A percentile compares a stretch with the other conserved stretches of the same genome.
Conservation (phyloP, 345 rosid genomes). For the Lagerstroemia speciosa region DNA sequence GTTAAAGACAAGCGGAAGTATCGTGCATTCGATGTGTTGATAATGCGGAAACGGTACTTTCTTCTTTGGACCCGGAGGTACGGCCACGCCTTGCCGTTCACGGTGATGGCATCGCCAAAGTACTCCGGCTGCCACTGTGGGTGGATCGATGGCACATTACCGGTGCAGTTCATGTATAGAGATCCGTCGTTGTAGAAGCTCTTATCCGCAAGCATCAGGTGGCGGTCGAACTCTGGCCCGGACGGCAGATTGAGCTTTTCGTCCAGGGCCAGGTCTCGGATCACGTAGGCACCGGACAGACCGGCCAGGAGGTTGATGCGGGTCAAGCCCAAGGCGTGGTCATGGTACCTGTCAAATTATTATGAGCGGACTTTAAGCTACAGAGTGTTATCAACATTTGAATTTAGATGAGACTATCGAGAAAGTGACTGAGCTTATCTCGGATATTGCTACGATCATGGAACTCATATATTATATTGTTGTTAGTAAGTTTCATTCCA, state of each 20-base stretch:
- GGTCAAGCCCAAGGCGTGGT: slow-evolving; percentile 18
- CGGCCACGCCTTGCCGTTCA: slow-evolving; percentile 21
- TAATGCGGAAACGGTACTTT: slow-evolving; percentile 15
- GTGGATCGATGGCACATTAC: slow-evolving; percentile 14
- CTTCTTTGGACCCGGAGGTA: slow-evolving; percentile 8
- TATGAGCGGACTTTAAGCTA: no score
- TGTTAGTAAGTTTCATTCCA: no score
- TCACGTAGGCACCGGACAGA: slow-evolving; percentile 10
- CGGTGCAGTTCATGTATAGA: slow-evolving; percentile 16
- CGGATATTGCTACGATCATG: no score
- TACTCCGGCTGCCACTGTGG: slow-evolving; percentile 4
- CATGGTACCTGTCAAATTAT: no score
- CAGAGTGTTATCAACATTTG: no score
- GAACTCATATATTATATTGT: no score
- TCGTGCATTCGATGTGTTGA: slow-evolving; percentile 16
- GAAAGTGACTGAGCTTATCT: no score
- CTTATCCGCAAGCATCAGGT: slow-evolving; percentile 15
- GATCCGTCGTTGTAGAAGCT: slow-evolving; percentile 17
- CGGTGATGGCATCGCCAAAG: slow-evolving; percentile 12
- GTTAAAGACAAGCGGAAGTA: slow-evolving; percentile 3
- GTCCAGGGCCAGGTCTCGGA: slow-evolving; percentile 8
- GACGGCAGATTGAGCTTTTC: slow-evolving; percentile 6
- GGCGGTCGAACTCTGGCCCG: slow-evolving; percentile 12
- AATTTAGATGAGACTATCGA: no score
- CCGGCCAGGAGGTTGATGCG: slow-evolving; percentile 20